phyloP scores from a whole-genome alignment of 1,139 yeast species.

The Saccharomyces hybrid region DNA sequence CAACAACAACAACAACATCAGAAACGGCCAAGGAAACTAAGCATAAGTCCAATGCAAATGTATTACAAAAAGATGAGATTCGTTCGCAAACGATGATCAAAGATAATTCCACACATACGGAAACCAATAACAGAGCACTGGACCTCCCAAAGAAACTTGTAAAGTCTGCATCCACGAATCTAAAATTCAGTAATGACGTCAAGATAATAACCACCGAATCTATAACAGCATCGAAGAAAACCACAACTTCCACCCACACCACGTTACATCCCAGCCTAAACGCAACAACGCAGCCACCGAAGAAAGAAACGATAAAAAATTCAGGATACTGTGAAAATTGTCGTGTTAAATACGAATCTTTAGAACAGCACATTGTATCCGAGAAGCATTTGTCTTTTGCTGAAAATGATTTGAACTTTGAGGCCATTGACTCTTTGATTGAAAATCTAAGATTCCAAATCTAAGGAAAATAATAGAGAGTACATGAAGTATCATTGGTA shows the following conservation, averaged over 20 bases:
- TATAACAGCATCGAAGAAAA: conserved; percentile 2
- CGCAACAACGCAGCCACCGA: conserved; percentile 4
- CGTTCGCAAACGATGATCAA: no score
- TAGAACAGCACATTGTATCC: conserved; percentile 66
- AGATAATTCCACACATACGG: background rate
- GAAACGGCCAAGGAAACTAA: background rate
- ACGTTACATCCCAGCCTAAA: background rate
- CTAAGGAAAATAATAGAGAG: conserved; percentile 5
- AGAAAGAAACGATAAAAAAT: conserved; percentile 17
- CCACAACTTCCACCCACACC: background rate
- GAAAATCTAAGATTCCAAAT: conserved; percentile 36
- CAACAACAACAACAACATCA: conserved; percentile 1
- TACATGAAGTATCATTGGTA: background rate
- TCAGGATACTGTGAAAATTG: conserved; percentile 92
- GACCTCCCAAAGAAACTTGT: background rate
- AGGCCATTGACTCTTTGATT: conserved; percentile 66
- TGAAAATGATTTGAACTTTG: conserved; percentile 59
- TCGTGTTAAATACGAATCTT: conserved; percentile 72
- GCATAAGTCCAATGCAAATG: background rate
- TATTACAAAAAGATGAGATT: no score
- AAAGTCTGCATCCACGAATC: background rate
- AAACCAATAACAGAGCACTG: background rate
- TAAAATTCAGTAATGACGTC: background rate
- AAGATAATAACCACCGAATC: background rate
- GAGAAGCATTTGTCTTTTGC: conserved; percentile 81